A percentile compares a stretch with the other conserved stretches of the same genome.
phyloP scores from a whole-genome alignment of 768 basidiomycete genomes.

The Dacryopinax spathularia region DNA sequence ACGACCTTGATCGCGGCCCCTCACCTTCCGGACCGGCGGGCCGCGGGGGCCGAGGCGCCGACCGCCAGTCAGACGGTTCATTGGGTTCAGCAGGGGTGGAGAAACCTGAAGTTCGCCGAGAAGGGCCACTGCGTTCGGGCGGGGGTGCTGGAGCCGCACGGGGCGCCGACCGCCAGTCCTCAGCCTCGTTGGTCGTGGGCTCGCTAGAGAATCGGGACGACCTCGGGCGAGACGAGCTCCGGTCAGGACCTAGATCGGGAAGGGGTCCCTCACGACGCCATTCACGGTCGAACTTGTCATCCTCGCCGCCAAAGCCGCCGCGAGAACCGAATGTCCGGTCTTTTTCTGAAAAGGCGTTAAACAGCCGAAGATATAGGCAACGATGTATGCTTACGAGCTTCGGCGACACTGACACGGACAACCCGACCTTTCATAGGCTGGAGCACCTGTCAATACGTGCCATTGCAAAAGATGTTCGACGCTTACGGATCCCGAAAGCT shows the following conservation, averaged over 20 bases:
- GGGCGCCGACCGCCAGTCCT: constrained; percentile 59
- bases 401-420: constrained; percentile 86
- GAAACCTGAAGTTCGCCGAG: not conserved
- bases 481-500: constrained; percentile 54
- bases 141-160: constrained; percentile 14
- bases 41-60: constrained; percentile 7
- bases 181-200: constrained; percentile 31
- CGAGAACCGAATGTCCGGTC: not conserved
- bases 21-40: constrained; percentile 32
- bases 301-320: constrained; percentile 39
- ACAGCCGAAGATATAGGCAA: not conserved
- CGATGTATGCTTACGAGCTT: constrained; percentile 58
- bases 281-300: constrained; percentile 63
- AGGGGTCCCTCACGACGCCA: constrained; percentile 86
- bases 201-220: constrained; percentile 35
- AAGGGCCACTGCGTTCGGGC: constrained; percentile 7
- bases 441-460: not conserved
- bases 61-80: constrained; percentile 11
- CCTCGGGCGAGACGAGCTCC: constrained; percentile 19
- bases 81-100: not conserved
- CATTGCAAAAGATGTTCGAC: not conserved
- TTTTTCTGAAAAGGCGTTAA: not conserved
- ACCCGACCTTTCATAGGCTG: constrained; percentile 63
- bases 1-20: constrained; percentile 34
- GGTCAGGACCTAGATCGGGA: constrained; percentile 39